A percentile compares a stretch with the other conserved stretches of the same genome.
phyloP scores from a whole-genome alignment of 441 rosid species.

The Jatropha podagrica region DNA sequence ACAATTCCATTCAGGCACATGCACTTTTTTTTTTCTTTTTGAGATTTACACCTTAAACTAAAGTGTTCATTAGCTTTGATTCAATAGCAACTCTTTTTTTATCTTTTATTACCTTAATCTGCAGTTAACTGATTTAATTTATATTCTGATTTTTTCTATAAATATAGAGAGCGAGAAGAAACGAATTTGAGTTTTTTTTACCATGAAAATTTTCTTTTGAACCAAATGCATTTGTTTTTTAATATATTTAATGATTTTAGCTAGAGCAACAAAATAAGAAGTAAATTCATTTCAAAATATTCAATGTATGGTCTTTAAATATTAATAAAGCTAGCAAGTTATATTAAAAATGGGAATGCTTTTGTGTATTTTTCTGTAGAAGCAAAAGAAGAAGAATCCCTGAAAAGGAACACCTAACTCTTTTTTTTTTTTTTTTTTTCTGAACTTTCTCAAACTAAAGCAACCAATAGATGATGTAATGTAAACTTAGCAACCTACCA shows the following conservation, averaged over 20 bases:
- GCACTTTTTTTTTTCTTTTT: not conserved
- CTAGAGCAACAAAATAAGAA: no score
- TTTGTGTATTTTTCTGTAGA: not conserved
- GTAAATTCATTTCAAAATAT: no score
- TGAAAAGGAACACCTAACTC: conserved; percentile 10
- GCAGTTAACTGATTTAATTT: no score
- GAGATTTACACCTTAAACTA: no score
- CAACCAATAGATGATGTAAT: not conserved
- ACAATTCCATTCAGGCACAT: conserved; percentile 14
- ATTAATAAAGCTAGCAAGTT: not conserved
- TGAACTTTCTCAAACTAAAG: not conserved
- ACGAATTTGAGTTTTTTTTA: no score
- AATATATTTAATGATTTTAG: no score
- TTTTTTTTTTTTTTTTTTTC: not conserved
- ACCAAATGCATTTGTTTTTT: no score
- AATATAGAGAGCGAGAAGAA: no score
- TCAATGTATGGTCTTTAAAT: not conserved
- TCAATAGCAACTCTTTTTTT: not conserved
- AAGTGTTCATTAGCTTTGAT: not conserved
- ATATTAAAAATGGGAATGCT: not conserved
- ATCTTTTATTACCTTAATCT: not conserved
- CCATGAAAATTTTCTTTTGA: no score
- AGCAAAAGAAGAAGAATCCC: conserved; percentile 9
- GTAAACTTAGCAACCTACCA: not conserved
- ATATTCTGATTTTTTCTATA: no score